Evolutionary conservation across 495 filamentous ascomycete species (phyloP), one percentile per base, ranked within the genome.

Genomic region (Letharia columbiana): DNA sequence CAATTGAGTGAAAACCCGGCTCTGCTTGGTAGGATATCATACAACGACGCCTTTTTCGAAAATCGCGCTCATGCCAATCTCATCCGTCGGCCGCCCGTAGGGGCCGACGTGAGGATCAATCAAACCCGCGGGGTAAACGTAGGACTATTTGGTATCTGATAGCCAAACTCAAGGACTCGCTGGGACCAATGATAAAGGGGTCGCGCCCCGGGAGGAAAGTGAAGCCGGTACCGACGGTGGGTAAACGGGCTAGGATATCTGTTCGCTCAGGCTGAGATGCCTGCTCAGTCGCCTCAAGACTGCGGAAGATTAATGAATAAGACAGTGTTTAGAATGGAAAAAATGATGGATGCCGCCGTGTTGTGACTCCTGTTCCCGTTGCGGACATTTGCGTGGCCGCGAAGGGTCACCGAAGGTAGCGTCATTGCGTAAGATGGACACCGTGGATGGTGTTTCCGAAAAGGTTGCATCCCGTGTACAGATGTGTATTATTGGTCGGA

Each of bases 101-200:
- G 54, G 20, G 54, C 54, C 13, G 54, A 33, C 28, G 9, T 37
- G 39, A 37, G 20, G 28, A 37, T 28, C 23, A 28, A 28, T 28
- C 37, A 31, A 54, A 18, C 7, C 20, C 54, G 54, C 31, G 33
- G 33, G n/a, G 17, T 33, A 15, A 37, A 37, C 8, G 15, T 17
- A 57, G 33, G 33, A 57, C 31, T 37, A 17, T 13, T 28, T 65
- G 63, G 56, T 60, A 41, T 50, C 42, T 56, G 42, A 57, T 37
- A 20, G 54, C 49, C 62, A 47, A 28, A 65, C 33, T 45, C 41
- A 41, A 60, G 54, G 54, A 50, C 28, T 62, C 42, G 60, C 60
- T 47, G 33, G 49, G 60, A 33, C 42, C 45, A 49, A 62, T 37
- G 23, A 47, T n/a, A 20, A 57, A 33, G 54, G 33, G 17, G 31